Conservation (phyloP, 495 filamentous ascomycete species). For the Gamarada debralockiae region DNA sequence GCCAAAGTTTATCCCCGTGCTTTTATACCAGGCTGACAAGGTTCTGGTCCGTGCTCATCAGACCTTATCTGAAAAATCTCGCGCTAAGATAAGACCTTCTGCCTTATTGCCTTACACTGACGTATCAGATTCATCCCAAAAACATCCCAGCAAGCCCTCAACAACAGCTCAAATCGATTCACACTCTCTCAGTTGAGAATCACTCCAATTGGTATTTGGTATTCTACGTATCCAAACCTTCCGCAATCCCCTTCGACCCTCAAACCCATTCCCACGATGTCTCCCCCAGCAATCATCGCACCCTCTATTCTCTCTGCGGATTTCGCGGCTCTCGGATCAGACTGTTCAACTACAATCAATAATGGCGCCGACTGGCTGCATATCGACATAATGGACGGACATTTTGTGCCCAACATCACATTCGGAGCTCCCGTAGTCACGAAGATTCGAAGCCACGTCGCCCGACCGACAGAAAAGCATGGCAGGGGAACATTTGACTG, state of each 20-base stretch:
- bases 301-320: conserved; percentile 97
- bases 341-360: conserved; percentile 76
- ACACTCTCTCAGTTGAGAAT: too few relatives aligned
- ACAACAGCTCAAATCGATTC: too few relatives aligned
- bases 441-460: conserved; percentile 83
- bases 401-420: conserved; percentile 98
- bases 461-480: conserved; percentile 46
- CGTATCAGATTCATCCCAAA: too few relatives aligned
- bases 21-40: too few relatives aligned
- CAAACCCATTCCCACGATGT: conserved; percentile 47
- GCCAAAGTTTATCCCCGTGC: too few relatives aligned
- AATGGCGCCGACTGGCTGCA: conserved; percentile 87
- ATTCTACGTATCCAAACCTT: background rate
- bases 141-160: too few relatives aligned
- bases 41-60: too few relatives aligned
- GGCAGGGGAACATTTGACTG: conserved; percentile 94
- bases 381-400: conserved; percentile 93
- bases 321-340: conserved; percentile 81
- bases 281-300: conserved; percentile 88
- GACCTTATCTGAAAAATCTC: too few relatives aligned
- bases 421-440: conserved; percentile 93
- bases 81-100: too few relatives aligned
- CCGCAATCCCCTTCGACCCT: background rate
- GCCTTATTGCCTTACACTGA: too few relatives aligned
- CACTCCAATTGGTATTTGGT: too few relatives aligned